Percentiles rank a stretch among this genome's conserved stretches.
phyloP scores from a whole-genome alignment of 2,329 filamentous ascomycete species.

The Cylindrodendrum hubeiense region DNA sequence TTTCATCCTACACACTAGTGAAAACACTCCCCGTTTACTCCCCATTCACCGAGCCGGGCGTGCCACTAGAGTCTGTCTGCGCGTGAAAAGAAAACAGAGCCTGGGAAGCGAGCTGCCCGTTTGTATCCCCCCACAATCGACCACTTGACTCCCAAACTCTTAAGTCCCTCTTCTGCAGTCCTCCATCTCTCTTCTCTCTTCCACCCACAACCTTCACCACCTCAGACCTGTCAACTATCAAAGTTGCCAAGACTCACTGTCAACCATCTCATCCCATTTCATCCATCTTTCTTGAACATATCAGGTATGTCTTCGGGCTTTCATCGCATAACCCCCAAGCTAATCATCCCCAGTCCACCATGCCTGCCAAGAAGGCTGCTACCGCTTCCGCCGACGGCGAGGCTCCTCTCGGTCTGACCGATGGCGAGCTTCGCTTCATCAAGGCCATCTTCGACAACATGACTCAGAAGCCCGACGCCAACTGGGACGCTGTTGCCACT shows the following conservation, averaged over 20 bases:
- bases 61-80: background rate
- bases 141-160: background rate
- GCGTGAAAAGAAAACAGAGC: background rate
- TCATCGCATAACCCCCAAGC: background rate
- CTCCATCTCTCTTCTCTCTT: background rate
- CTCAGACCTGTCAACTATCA: background rate
- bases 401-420: slow-evolving; percentile 45
- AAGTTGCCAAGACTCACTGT: background rate
- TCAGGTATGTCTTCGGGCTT: slow-evolving; percentile 12
- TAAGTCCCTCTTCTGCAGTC: background rate
- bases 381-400: slow-evolving; percentile 34
- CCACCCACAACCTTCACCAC: background rate
- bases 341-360: slow-evolving; percentile 29
- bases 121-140: background rate
- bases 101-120: background rate
- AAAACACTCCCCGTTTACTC: background rate
- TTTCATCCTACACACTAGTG: background rate
- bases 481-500: slow-evolving; percentile 55
- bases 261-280: background rate
- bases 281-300: background rate
- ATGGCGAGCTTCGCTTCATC: slow-evolving; percentile 54
- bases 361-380: slow-evolving; percentile 50
- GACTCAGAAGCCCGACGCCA: slow-evolving; percentile 54
- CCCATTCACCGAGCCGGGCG: background rate
- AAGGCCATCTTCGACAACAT: slow-evolving; percentile 58